Percentiles rank a stretch among this genome's conserved stretches.
Conservation (phyloP, 495 filamentous ascomycete species). For the Penicillium dipodomyicola region DNA sequence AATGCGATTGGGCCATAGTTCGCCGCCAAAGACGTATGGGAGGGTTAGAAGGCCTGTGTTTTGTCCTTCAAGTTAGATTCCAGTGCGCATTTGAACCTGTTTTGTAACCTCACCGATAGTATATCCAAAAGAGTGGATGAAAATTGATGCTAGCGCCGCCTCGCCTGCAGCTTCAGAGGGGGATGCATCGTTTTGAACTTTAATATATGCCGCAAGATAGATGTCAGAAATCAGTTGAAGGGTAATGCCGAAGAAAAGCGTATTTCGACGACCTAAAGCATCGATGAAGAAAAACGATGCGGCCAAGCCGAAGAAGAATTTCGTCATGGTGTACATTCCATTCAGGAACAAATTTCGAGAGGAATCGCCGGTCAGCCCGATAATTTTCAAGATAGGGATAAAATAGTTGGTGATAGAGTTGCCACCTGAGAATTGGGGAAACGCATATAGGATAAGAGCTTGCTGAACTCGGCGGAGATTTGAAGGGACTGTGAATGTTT, state of each 20-base stretch:
- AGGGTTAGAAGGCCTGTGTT: conserved; percentile 17
- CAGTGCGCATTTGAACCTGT: neutral
- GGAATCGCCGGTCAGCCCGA: conserved; percentile 8
- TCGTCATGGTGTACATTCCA: conserved; percentile 24
- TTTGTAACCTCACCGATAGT: conserved; percentile 12
- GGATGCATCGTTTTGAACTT: conserved; percentile 1
- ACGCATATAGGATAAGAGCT: conserved; percentile 16
- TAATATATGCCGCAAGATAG: conserved; percentile 21
- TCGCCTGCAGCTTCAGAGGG: conserved; percentile 5
- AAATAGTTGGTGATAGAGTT: conserved; percentile 24
- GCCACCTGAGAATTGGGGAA: conserved; percentile 33
- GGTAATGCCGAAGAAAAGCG: conserved; percentile 16
- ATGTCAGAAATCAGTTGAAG: conserved; percentile 20
- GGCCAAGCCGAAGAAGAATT: conserved; percentile 32
- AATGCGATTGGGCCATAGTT: conserved; percentile 26
- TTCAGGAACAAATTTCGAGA: conserved; percentile 18
- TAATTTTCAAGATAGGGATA: conserved; percentile 17
- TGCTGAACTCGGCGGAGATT: conserved; percentile 26
- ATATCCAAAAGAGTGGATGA: conserved; percentile 22
- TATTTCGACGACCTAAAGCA: conserved; percentile 17
- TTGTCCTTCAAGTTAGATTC: neutral
- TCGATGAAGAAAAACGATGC: conserved; percentile 23
- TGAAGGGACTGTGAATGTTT: conserved; percentile 15
- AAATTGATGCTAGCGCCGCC: conserved; percentile 14
- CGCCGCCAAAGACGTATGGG: conserved; percentile 23